Base-by-base conservation (phyloP, 2,329 filamentous ascomycete genomes). In the Penicillium sumatraense region DNA sequence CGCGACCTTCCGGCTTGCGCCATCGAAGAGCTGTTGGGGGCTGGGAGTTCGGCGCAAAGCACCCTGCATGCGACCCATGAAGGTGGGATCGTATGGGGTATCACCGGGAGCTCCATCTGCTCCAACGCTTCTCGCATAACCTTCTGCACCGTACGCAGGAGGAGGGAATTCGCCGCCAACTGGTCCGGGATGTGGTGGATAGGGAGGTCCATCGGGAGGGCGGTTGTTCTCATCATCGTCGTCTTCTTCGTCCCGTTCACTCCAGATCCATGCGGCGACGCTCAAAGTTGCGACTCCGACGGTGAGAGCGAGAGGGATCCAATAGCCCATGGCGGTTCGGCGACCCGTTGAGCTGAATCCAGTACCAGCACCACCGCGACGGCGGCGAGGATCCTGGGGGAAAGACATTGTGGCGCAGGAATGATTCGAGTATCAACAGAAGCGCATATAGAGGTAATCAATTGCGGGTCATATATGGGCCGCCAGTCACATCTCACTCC, bases 221-320 rank as follows among this genome's bases (percentile, higher is more conserved):
- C 80, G 78, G 50, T 14, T 10, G 11, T 31, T 14, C 4, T 86
- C 83, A 59, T 82, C 80, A 59, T 86, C 83, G 24, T 92, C 88
- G 50, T 91, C 88, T 55, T 88, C 84, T 62, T 90, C 88, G 68
- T 83, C 86, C 68, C 91, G 88, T 77, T 96, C 92, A 73, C 89
- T 96, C 92, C 92, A 96, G 57, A 93, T 86, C 93, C 93, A 98
- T 54, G 91, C 91, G 49, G 88, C 93, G 45, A 96, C 78, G 29
- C 93, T 92, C 52, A 90, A 87, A 20, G 93, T 91, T 57, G 93
- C 93, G 64, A 96, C 86, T 44, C 91, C 93, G 55, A 96, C 86
- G 47, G 93, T 97, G 61, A 96, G 77, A 62, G 87, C 88, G 53
- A 98, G 83, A 59, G 93, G 93, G 57, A 96, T 85, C 91, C 93